Conservation (phyloP, 1,284 basidiomycete genomes). For the Pyrrhoderma lamaoense region DNA sequence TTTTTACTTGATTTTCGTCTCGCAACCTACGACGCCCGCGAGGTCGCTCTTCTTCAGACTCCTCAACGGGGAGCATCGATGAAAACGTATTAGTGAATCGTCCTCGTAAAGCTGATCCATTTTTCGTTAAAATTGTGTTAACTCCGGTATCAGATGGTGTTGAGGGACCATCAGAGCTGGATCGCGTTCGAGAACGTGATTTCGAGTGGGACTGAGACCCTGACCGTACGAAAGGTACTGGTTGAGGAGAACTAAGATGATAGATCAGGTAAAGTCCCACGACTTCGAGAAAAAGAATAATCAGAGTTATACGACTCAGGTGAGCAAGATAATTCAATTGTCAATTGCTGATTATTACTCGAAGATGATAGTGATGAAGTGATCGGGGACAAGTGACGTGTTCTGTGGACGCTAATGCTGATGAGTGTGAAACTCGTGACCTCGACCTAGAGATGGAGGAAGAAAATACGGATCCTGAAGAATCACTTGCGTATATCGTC, state of each 20-base stretch:
- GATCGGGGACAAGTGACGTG: neutral
- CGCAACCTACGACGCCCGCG: neutral
- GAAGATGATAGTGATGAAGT: neutral
- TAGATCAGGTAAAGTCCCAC: neutral
- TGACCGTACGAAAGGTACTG: neutral
- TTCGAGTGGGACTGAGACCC: neutral
- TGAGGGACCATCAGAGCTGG: conserved; percentile 7
- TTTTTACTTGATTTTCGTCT: neutral
- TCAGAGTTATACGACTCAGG: neutral
- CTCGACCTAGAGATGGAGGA: conserved; percentile 7
- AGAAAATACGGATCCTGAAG: neutral
- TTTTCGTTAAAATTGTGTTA: neutral
- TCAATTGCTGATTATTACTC: neutral
- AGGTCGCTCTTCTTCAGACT: neutral
- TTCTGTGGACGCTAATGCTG: neutral
- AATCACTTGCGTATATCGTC: neutral
- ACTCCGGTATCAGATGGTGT: conserved; percentile 7
- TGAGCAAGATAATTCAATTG: neutral
- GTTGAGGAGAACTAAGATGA: too few species aligned
- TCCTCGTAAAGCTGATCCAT: neutral
- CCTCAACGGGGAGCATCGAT: neutral
- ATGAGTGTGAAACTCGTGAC: conserved; percentile 2
- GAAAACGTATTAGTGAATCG: neutral
- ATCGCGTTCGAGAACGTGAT: conserved; percentile 6
- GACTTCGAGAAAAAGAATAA: neutral